Evolutionary conservation across 1,284 basidiomycete genomes (phyloP).

Genomic region (Gymnopus androsaceus): DNA sequence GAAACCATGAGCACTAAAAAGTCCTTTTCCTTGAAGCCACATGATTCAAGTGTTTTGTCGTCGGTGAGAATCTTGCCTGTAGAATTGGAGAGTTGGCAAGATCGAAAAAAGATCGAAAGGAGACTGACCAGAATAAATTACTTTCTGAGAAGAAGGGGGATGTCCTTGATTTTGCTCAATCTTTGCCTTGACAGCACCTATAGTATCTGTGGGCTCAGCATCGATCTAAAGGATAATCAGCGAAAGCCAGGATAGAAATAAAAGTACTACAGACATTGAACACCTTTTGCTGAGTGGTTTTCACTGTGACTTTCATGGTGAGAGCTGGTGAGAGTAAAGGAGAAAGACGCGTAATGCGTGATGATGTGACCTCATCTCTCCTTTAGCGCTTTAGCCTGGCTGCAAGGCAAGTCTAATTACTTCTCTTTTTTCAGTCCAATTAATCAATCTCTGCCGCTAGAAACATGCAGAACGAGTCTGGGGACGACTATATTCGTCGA

Average conservation of each 20-base stretch:
- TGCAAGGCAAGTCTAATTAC: conserved; percentile 1
- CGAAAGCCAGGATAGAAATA: no score
- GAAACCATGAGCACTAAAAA: conserved; percentile 99
- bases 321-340: conserved; percentile 14
- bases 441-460: not conserved
- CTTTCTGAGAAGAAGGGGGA: conserved; percentile 78
- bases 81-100: conserved; percentile 9
- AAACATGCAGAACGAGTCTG: conserved; percentile 63
- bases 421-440: not conserved
- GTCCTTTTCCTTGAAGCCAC: conserved; percentile 97
- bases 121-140: conserved; percentile 87
- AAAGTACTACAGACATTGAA: conserved; percentile 55
- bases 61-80: conserved; percentile 92
- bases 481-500: conserved; percentile 73
- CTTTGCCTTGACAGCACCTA: conserved; percentile 84
- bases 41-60: conserved; percentile 85
- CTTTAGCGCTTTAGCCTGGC: not conserved
- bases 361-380: conserved; percentile 1
- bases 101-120: conserved; percentile 11
- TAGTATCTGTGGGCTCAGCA: conserved; percentile 74
- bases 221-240: conserved; percentile 61
- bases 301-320: conserved; percentile 90
- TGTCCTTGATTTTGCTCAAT: conserved; percentile 81
- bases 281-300: conserved; percentile 90
- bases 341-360: conserved; percentile 14